phyloP scores from a whole-genome alignment of 2,329 filamentous ascomycete species.

The Cladosporium phlei region DNA sequence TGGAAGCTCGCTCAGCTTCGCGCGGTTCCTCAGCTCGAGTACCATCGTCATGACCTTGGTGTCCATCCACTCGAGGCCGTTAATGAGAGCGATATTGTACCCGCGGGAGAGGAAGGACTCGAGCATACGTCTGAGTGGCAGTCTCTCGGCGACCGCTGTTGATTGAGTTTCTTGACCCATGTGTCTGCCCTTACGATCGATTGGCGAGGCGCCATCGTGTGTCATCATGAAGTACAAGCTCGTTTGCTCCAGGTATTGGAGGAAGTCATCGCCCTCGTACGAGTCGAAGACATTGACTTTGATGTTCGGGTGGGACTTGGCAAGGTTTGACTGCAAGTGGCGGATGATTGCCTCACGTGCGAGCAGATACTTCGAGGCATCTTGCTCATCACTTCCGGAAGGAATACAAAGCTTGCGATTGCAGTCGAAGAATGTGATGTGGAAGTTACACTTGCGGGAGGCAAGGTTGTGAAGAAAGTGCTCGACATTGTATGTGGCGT shows the following conservation, averaged over 20 bases:
- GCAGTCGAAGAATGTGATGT: conserved; percentile 63
- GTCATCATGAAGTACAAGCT: conserved; percentile 65
- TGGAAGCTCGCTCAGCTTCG: conserved; percentile 2
- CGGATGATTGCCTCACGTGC: conserved; percentile 60
- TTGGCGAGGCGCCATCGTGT: conserved; percentile 53
- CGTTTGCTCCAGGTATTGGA: conserved; percentile 49
- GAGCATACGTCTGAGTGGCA: conserved; percentile 46
- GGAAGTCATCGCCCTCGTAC: conserved; percentile 48
- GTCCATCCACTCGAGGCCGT: conserved; percentile 59
- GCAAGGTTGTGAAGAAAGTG: conserved; percentile 57
- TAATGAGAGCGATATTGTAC: conserved; percentile 60
- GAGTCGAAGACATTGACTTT: conserved; percentile 47
- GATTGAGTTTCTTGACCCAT: conserved; percentile 15
- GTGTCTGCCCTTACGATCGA: conserved; percentile 21
- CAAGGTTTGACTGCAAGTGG: conserved; percentile 53
- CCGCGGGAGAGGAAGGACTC: conserved; percentile 51
- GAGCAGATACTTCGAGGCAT: conserved; percentile 54
- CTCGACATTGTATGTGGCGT: conserved; percentile 66
- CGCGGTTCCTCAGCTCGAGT: conserved; percentile 29
- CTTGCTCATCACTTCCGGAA: conserved; percentile 27
- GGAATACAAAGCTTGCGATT: conserved; percentile 56
- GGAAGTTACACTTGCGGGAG: conserved; percentile 64
- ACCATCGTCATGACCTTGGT: conserved; percentile 56
- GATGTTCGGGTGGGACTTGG: conserved; percentile 36
- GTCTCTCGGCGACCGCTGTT: conserved; percentile 17